A percentile compares a stretch with the other conserved stretches of the same genome.
Evolutionary conservation across 1,139 yeast species (phyloP).

Genomic region (Candida glucosophila): DNA sequence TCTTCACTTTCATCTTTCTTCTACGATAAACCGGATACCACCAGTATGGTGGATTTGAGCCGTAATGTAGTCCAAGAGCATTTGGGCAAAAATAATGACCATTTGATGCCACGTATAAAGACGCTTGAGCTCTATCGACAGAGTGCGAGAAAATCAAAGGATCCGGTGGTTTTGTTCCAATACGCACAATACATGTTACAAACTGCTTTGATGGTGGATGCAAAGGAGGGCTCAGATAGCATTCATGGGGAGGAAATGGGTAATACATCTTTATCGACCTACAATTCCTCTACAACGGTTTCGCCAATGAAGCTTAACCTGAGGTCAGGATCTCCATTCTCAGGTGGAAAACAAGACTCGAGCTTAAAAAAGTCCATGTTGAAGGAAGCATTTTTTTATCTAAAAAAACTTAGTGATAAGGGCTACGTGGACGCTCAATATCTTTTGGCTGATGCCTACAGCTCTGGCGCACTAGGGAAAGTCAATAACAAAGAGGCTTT

Average conservation of each 20-base stretch:
- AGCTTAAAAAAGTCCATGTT: constrained; percentile 45
- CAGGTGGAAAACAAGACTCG: constrained; percentile 6
- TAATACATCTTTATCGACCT: constrained; percentile 3
- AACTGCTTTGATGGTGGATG: constrained; percentile 60
- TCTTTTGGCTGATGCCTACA: constrained; percentile 76
- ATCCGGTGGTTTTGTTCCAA: constrained; percentile 78
- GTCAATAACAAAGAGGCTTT: constrained; percentile 77
- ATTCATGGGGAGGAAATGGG: constrained; percentile 3
- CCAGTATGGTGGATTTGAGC: constrained; percentile 30
- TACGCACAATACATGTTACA: constrained; percentile 89
- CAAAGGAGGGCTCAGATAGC: constrained; percentile 6
- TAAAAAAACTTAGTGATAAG: constrained; percentile 66
- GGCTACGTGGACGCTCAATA: constrained; percentile 91
- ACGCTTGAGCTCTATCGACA: constrained; percentile 82
- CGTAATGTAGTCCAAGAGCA: constrained; percentile 40
- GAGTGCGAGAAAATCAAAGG: constrained; percentile 78
- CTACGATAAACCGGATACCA: constrained; percentile 26
- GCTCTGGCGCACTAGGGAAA: constrained; percentile 80
- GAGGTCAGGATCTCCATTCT: constrained; percentile 3
- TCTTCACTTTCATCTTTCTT: constrained; percentile 34
- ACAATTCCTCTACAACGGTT: no score
- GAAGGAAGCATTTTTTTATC: constrained; percentile 67
- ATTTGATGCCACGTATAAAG: constrained; percentile 68
- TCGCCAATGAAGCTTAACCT: constrained; percentile 8
- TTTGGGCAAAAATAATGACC: constrained; percentile 42